Conservation (phyloP, 495 filamentous ascomycete species). For the Daldinia vernicosa region DNA sequence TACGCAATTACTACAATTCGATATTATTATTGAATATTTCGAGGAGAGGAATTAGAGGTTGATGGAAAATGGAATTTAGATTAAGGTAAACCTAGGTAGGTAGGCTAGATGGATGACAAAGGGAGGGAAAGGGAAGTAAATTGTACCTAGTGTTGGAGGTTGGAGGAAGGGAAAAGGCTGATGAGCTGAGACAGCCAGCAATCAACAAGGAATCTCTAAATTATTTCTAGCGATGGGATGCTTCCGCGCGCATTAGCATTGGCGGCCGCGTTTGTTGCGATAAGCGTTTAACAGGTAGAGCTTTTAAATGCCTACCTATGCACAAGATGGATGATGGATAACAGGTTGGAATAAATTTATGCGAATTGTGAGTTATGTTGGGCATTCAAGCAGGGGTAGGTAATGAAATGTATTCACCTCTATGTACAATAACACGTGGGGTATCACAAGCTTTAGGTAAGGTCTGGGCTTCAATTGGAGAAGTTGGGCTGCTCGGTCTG, state of each 20-base stretch:
- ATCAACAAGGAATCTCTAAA: slow-evolving; percentile 3
- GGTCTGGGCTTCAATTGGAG: background rate
- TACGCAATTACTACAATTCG: background rate
- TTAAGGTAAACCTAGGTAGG: background rate
- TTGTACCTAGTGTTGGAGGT: no score
- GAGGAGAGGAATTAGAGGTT: background rate
- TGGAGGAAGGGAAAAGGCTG: slow-evolving; percentile 3
- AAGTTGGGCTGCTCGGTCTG: background rate
- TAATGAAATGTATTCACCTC: background rate
- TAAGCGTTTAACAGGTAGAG: background rate
- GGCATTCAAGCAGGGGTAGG: background rate
- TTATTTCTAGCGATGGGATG: slow-evolving; percentile 23
- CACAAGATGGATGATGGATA: background rate
- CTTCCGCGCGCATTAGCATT: slow-evolving; percentile 16
- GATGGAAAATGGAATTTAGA: background rate
- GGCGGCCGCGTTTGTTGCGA: slow-evolving; percentile 20
- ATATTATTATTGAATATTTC: background rate
- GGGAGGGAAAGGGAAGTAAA: background rate
- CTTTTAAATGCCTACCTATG: background rate
- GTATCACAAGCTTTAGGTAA: background rate
- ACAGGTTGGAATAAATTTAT: background rate
- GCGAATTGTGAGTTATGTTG: background rate
- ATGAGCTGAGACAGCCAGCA: slow-evolving; percentile 13
- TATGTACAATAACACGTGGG: no score
- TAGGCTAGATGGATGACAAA: background rate